Evolutionary conservation across 495 filamentous ascomycete genomes (phyloP), one percentile per base, ranked within the genome.

Genomic region (Trichoderma orchidacearum): DNA sequence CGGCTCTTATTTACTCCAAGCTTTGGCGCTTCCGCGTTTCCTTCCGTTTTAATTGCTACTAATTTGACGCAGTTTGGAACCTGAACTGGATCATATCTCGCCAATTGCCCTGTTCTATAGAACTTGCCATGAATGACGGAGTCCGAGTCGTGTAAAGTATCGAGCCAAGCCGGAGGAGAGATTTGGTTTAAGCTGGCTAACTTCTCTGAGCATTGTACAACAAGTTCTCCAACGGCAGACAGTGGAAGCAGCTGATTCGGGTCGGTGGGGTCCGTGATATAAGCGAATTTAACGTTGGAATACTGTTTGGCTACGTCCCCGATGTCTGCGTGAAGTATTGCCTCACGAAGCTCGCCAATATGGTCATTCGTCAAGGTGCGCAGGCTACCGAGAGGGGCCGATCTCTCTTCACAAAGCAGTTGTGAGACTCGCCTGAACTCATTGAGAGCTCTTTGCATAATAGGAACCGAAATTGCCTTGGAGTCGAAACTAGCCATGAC

Each of bases 401-500:
- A 51, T n/a, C 28, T 64, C 21, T 66, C 61, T 34, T 64, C 58
- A 48, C 66, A 66, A 7, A 73, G 60, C 48, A 70, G 62, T 17
- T 63, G 59, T 1, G 65, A 65, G 11, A 70, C 63, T 3, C 18
- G 35, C 6, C 55, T 62, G 1, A 73, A 58, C 53, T 70, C 68
- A 1, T 50, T 54, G 17, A 73, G 55, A 34, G 66, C 67, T 21
- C 61, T 61, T 53, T 66, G 56, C 63, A 73, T 71, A 1, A 61
- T 64, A 2, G 53, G 51, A 30, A 61, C 69, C 8, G 61, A 58
- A 6, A 71, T 66, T 3, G 66, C 66, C 45, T 68, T 68, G 55
- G 72, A 77, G 54, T 86, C 83, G 57, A 84, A 86, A 60, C 79
- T 85, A 1, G 82, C 82, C 61, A 77, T 79, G 30, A 85, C 67